These are phyloP conservation scores for Thraustochytrium striatum DNA, from an alignment of 352 stramenopile species.

Conservation along the genomic window DNA sequence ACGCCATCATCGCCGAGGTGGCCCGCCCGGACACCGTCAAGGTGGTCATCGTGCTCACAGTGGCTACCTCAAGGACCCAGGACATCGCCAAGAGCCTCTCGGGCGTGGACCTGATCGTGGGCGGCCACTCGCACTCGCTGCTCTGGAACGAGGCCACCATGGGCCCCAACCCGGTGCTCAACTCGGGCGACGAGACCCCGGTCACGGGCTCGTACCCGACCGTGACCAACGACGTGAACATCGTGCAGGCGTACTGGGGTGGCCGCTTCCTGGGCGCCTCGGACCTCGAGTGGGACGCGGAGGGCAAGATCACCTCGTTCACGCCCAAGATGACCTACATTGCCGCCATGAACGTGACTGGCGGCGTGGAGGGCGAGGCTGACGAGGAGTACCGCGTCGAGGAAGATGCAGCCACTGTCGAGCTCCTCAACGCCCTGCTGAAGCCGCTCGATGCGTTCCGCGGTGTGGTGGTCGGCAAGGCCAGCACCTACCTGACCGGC, in stretches of 20 bases:
- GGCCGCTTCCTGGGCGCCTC: slow-evolving; percentile 34
- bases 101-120: slow-evolving; percentile 39
- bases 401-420: neutral
- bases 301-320: neutral
- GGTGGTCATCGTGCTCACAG: slow-evolving; percentile 38
- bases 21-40: neutral
- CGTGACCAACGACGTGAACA: neutral
- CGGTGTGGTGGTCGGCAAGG: neutral
- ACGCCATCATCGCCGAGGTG: slow-evolving; percentile 3
- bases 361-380: neutral
- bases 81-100: slow-evolving; percentile 14
- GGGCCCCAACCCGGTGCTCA: neutral
- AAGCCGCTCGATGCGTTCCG: neutral
- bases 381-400: slow-evolving; percentile 13
- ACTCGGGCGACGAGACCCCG: neutral
- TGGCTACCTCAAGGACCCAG: slow-evolving; percentile 25
- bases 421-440: neutral
- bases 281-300: slow-evolving; percentile 13
- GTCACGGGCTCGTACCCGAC: slow-evolving; percentile 12
- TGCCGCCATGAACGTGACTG: neutral
- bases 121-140: slow-evolving; percentile 46
- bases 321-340: neutral
- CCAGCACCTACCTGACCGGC: neutral
- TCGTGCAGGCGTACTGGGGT: slow-evolving; percentile 38
- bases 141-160: slow-evolving; percentile 6